Evolutionary conservation across 1,139 yeast genomes (phyloP), one percentile per base, ranked within the genome.

Genomic region (Yamadazyma buinensis): DNA sequence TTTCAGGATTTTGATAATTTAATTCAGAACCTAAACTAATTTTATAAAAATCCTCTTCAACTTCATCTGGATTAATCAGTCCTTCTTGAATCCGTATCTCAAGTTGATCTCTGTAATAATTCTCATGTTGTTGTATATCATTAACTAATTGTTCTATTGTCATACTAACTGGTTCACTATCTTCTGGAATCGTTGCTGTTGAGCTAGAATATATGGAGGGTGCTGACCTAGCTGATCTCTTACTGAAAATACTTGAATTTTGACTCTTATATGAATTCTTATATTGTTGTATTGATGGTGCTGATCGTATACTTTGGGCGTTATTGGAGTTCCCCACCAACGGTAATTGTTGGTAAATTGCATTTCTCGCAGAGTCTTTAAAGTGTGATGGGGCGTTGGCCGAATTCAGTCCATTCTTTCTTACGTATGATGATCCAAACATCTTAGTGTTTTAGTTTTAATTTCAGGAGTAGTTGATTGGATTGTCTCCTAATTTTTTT

Each of bases 161-260:
- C 22, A 64, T 61, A 18, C 69, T 54, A 3, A 65, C 50, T 2
- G 72, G 73, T 39, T 66, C 75, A 35, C 63, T 52, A 41, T 69
- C 74, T 47, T 68, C 75, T 2, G 75, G 75, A 24, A 69, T 68
- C 13, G 75, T 69, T 23, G 69, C 73, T 1, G 73, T 67, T 17
- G 69, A 61, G 30, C 57, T 52, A 26, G 71, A 63, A 43, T 67
- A 67, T 22, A 67, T 54, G 15, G 70, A 64, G 2, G 74, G 75
- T 0, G 74, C 73, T 7, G 68, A 60, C 20, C 75, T 50, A 9
- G 67, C 68, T 5, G 69, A 60, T 25, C 73, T 45, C 39, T 62
- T 64, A 17, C 65, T 59, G 35, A 59, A 51, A n/a, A 64, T 54
- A 39, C 66, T 64, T n/a, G 50, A 46, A 23, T 59, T 55, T 63